Conservation (phyloP, 1,284 basidiomycete genomes). For the Cutaneotrichosporon daszewskae region DNA sequence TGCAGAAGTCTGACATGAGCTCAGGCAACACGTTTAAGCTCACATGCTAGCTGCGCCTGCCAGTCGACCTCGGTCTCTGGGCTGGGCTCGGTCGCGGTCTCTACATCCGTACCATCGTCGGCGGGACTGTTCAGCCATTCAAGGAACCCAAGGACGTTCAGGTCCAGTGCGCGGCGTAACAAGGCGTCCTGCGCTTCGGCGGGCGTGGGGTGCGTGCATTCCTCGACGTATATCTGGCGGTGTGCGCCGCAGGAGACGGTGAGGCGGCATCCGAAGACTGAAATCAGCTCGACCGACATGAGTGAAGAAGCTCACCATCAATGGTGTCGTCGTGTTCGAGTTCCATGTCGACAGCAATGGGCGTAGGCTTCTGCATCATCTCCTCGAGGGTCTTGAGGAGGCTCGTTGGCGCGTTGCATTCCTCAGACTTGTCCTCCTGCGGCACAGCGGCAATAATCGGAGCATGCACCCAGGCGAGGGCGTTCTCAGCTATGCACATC, state of each 20-base stretch:
- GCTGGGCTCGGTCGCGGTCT: neutral
- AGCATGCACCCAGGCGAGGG: slow-evolving; percentile 26
- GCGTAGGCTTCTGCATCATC: neutral
- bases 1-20: slow-evolving; percentile 18
- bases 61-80: slow-evolving; percentile 7
- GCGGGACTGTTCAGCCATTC: neutral
- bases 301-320: neutral
- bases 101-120: neutral
- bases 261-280: slow-evolving; percentile 16
- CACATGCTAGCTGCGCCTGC: slow-evolving; percentile 14
- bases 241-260: slow-evolving; percentile 3
- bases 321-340: neutral
- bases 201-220: slow-evolving; percentile 2
- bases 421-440: slow-evolving; percentile 6
- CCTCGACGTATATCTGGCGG: slow-evolving; percentile 12
- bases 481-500: slow-evolving; percentile 22
- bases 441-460: slow-evolving; percentile 8
- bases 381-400: neutral
- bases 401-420: neutral
- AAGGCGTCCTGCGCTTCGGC: slow-evolving; percentile 15
- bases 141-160: slow-evolving; percentile 12
- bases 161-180: slow-evolving; percentile 13
- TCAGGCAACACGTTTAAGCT: neutral
- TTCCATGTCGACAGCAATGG: neutral
- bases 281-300: neutral